A percentile compares a stretch with the other conserved stretches of the same genome.
Evolutionary conservation across 257 asterid species (phyloP).

Genomic region (Solanum paucissectum): DNA sequence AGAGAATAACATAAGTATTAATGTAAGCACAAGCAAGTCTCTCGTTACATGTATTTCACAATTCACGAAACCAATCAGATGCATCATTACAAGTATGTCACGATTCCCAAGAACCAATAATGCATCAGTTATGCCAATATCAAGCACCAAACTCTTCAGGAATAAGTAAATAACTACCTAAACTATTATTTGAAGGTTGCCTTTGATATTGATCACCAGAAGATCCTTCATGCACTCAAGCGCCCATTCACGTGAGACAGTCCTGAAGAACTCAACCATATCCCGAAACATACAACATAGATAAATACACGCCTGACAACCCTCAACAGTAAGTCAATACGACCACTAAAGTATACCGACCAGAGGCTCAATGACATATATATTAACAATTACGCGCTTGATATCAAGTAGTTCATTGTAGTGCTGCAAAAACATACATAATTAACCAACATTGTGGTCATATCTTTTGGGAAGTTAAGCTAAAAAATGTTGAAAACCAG

Average conservation of each 20-base stretch:
- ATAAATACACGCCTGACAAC: conserved; percentile 1
- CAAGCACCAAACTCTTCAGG: neutral
- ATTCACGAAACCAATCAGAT: neutral
- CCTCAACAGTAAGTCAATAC: neutral
- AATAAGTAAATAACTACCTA: conserved; percentile 40
- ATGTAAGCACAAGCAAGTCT: conserved; percentile 1
- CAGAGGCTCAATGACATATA: conserved; percentile 99
- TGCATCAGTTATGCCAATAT: neutral
- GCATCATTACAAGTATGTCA: neutral
- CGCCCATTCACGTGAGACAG: conserved; percentile 90
- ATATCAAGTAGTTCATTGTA: conserved; percentile 89
- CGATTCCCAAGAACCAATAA: neutral
- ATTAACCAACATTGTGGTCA: neutral
- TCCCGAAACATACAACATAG: conserved; percentile 35
- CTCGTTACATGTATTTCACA: neutral
- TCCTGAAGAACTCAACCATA: conserved; percentile 90
- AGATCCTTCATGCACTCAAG: conserved; percentile 97
- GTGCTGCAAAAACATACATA: conserved; percentile 46
- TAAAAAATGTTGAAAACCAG: neutral
- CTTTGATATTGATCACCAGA: conserved; percentile 76
- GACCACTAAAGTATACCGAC: conserved; percentile 18
- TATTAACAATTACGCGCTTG: conserved; percentile 96
- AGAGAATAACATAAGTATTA: neutral
- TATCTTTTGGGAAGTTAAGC: neutral
- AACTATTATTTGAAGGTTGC: conserved; percentile 95